phyloP scores from a whole-genome alignment of 345 rosid species.

The Eucalyptus erythrocorys region DNA sequence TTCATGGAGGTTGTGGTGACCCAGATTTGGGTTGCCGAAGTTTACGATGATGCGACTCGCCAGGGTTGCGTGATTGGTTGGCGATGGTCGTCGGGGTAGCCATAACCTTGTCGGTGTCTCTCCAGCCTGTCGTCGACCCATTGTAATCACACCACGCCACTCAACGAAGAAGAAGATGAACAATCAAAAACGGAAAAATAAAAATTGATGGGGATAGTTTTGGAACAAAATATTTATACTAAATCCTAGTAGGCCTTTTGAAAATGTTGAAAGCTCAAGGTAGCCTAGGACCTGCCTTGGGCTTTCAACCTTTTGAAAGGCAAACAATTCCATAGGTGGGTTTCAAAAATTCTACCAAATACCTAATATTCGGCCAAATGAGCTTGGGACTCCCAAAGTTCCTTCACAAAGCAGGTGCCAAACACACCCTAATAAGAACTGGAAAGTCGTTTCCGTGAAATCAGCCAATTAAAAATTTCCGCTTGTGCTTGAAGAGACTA shows the following conservation, averaged over 20 bases:
- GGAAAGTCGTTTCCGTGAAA: not conserved
- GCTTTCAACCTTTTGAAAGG: rapidly evolving
- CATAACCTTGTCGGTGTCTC: rapidly evolving
- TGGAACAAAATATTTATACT: too few relatives aligned
- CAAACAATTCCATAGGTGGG: too few relatives aligned
- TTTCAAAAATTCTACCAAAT: too few relatives aligned
- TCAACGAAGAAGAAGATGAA: too few relatives aligned
- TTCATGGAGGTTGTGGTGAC: rapidly evolving
- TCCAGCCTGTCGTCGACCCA: rapidly evolving
- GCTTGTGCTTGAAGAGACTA: not conserved
- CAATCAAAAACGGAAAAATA: rapidly evolving
- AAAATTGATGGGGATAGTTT: too few relatives aligned
- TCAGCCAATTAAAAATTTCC: not conserved
- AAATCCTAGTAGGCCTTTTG: rapidly evolving
- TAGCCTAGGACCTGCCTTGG: rapidly evolving
- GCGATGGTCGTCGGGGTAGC: rapidly evolving
- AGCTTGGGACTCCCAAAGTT: too few relatives aligned
- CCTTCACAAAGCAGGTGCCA: rapidly evolving
- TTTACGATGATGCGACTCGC: rapidly evolving
- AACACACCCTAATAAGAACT: not conserved
- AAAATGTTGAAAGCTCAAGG: too few relatives aligned
- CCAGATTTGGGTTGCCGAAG: rapidly evolving
- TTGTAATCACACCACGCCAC: too few relatives aligned
- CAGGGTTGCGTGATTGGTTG: rapidly evolving
- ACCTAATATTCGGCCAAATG: too few relatives aligned